phyloP scores from a whole-genome alignment of 345 rosid species.

The Excoecaria cochinchinensis region DNA sequence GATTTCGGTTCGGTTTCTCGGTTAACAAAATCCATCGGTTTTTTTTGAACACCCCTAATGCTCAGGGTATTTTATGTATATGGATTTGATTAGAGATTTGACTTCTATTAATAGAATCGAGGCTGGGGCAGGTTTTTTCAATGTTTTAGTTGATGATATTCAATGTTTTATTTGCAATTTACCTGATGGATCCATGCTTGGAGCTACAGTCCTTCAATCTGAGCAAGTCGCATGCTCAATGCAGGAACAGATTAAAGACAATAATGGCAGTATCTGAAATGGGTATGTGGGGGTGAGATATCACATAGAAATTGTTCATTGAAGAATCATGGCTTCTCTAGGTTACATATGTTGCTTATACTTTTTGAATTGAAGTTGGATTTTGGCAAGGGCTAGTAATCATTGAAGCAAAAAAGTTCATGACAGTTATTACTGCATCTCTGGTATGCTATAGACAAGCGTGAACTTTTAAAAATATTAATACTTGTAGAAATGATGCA shows the following conservation, averaged over 20 bases:
- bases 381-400: background rate
- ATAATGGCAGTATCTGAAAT: background rate
- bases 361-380: background rate
- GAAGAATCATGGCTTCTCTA: no score
- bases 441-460: background rate
- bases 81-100: background rate
- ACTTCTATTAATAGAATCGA: background rate
- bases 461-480: background rate
- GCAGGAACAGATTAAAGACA: slow-evolving; percentile 1
- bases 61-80: background rate
- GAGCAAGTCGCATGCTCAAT: background rate
- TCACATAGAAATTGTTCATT: background rate
- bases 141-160: background rate
- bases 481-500: background rate
- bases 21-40: no score
- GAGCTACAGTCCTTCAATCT: background rate
- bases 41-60: no score
- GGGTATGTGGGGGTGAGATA: background rate
- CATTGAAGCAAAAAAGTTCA: background rate
- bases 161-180: background rate
- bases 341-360: background rate
- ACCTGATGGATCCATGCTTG: background rate
- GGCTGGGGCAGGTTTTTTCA: background rate
- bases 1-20: no score
- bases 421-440: slow-evolving; percentile 3